Evolutionary conservation across 2,329 filamentous ascomycete species (phyloP), one percentile per base, ranked within the genome.

Genomic region (Aspergillus felis): DNA sequence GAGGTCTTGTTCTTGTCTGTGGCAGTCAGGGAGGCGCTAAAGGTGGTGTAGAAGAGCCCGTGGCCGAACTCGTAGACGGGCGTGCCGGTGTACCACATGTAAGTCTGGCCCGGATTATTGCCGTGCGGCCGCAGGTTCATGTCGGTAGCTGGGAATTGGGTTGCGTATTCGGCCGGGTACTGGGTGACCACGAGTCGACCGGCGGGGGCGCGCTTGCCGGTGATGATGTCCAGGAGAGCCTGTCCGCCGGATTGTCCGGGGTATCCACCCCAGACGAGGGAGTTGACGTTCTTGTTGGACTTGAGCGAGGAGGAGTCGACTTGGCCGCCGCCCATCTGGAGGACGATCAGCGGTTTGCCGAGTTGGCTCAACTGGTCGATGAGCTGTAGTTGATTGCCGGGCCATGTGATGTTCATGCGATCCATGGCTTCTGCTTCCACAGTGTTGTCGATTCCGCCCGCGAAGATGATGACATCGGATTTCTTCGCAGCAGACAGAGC

Each of bases 281-380:
- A 68, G 32, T 72, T 73, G 56, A 79, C 71, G 17, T 76, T 74
- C 7, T 68, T 57, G 61, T 77, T 77, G 6, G 54, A 48, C 47
- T 76, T 67, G 4, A 79, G 68, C 0, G 71, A 66, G 0, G 75
- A 74, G 12, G 72, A 73, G 59, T 79, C 77, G 8, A 79, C 70
- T 57, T 78, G 76, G 1, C 76, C 76, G 57, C 73, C 75, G 6
- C 78, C 77, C 68, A 78, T 74, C 53, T 78, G 74, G 1, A 78
- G 62, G 1, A 79, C 70, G 20, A 79, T 62, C 10, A 77, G 56
- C 0, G 76, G 76, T 58, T 78, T 79, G 17, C 66, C 66, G 1
- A 76, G 55, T 9, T 64, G 20, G 41, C 70, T 68, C 14, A 79
- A 66, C 53, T 78, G 57, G 2, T 68, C 50, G 50, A 79, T 73